These are phyloP conservation scores for Trametes versicolor DNA, from an alignment of 1,284 basidiomycete species.

Conservation along the genomic window DNA sequence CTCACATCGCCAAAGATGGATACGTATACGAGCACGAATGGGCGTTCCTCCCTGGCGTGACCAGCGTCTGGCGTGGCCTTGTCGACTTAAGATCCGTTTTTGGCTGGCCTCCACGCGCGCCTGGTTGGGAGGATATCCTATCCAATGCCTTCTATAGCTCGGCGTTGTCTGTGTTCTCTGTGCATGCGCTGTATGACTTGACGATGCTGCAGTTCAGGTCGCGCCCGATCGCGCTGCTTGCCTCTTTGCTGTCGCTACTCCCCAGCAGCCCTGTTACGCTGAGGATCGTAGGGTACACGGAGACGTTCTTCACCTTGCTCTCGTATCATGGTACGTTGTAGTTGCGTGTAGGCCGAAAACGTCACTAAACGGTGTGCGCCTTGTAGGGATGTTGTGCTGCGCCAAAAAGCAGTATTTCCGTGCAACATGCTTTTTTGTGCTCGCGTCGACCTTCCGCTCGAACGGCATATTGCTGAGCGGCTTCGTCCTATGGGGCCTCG, in stretches of 20 bases:
- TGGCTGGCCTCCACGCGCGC: background rate
- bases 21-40: constrained; percentile 87
- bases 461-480: constrained; percentile 84
- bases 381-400: constrained; percentile 69
- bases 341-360: background rate
- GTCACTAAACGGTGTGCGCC: background rate
- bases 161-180: constrained; percentile 50
- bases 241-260: constrained; percentile 77
- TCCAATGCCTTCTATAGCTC: constrained; percentile 47
- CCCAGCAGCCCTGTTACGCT: constrained; percentile 85
- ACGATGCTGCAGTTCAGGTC: constrained; percentile 63
- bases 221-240: constrained; percentile 65
- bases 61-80: constrained; percentile 64
- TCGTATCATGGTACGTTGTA: constrained; percentile 72
- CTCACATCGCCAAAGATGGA: constrained; percentile 67
- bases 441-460: constrained; percentile 79
- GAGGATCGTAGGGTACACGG: constrained; percentile 79
- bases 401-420: constrained; percentile 56
- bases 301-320: constrained; percentile 86
- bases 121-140: constrained; percentile 40
- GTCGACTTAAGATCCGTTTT: constrained; percentile 34
- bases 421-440: constrained; percentile 71
- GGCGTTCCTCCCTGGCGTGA: constrained; percentile 88
- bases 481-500: constrained; percentile 78
- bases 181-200: constrained; percentile 70